Percentiles rank a stretch among this genome's conserved stretches.
Conservation (phyloP, 768 basidiomycete genomes). For the Antrodiella citrinella region DNA sequence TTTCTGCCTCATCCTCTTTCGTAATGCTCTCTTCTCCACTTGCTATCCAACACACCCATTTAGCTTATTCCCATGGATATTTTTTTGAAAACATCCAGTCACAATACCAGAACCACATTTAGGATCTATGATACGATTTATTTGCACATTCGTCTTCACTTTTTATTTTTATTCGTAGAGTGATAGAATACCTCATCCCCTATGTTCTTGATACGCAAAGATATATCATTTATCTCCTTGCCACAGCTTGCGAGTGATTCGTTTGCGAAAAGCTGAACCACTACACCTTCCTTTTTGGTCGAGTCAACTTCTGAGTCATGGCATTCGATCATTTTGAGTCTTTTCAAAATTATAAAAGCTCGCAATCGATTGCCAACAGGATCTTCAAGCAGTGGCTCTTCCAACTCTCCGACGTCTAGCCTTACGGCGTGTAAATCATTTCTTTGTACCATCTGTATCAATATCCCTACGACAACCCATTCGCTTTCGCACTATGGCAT, state of each 20-base stretch:
- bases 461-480: neutral
- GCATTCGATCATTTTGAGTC: neutral
- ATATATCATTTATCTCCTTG: no score
- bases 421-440: constrained; percentile 1
- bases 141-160: no score
- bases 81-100: no score
- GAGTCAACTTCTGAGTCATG: neutral
- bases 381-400: neutral
- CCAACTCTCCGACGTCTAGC: neutral
- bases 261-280: neutral
- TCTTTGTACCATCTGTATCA: constrained; percentile 1
- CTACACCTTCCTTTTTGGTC: constrained; percentile 1
- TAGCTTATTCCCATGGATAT: no score
- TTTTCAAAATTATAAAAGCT: neutral
- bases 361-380: neutral
- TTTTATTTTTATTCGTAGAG: no score
- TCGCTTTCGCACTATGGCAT: constrained; percentile 6
- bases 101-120: no score
- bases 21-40: neutral
- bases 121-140: no score
- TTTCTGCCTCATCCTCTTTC: neutral
- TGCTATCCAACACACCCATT: no score
- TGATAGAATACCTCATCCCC: no score
- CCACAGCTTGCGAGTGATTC: no score
- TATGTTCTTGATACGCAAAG: no score